These are phyloP conservation scores for Scytalidium sp. DNA, from an alignment of 2,329 filamentous ascomycete genomes.

Conservation along the genomic window DNA sequence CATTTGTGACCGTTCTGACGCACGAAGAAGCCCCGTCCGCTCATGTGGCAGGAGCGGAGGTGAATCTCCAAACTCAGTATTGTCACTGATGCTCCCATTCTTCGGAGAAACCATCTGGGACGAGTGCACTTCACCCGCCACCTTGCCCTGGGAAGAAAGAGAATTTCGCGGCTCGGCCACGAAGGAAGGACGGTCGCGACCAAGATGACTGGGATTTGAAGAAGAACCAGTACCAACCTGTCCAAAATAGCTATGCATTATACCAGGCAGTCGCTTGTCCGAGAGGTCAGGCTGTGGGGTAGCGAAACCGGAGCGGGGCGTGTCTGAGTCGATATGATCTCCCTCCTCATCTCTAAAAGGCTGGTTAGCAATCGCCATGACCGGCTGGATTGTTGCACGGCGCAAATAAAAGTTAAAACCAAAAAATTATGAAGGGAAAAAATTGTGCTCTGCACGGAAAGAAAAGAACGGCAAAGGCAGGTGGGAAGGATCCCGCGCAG, in stretches of 20 bases:
- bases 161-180: conserved; percentile 17
- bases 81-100: conserved; percentile 19
- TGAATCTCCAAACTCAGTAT: conserved; percentile 17
- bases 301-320: conserved; percentile 84
- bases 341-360: conserved; percentile 59
- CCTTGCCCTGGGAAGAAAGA: conserved; percentile 17
- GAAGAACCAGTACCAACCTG: conserved; percentile 95
- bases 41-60: conserved; percentile 18
- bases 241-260: conserved; percentile 93
- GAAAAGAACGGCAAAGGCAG: background rate
- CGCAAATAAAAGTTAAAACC: too few relatives aligned
- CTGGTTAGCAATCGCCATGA: conserved; percentile 23
- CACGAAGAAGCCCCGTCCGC: conserved; percentile 17
- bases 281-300: conserved; percentile 91
- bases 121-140: conserved; percentile 17
- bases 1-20: conserved; percentile 16
- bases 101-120: conserved; percentile 21
- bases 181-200: conserved; percentile 23
- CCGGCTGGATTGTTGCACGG: conserved; percentile 6
- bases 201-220: conserved; percentile 28
- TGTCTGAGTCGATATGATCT: conserved; percentile 80
- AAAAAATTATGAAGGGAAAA: background rate
- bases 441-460: background rate
- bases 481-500: background rate
- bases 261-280: conserved; percentile 93